phyloP scores from a whole-genome alignment of 2,329 filamentous ascomycete genomes.

The Colletotrichum abscissum region DNA sequence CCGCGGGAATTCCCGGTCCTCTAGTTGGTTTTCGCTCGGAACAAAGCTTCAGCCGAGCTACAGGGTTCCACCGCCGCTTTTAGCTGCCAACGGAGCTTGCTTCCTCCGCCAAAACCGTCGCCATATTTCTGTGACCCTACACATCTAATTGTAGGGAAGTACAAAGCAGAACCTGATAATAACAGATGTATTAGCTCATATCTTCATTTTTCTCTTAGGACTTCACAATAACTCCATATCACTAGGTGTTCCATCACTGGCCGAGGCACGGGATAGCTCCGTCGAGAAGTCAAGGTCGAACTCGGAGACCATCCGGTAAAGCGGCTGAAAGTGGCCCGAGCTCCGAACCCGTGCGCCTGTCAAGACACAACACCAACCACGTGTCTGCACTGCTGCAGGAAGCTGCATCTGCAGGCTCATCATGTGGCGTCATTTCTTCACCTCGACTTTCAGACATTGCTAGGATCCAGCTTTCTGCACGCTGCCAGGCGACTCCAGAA shows the following conservation, averaged over 20 bases:
- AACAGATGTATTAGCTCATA: too few relatives aligned
- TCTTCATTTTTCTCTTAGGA: neutral
- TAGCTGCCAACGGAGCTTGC: neutral
- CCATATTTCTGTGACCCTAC: neutral
- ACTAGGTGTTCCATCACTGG: neutral
- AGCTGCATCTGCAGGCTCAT: slow-evolving; percentile 5
- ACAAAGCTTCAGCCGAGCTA: slow-evolving; percentile 32
- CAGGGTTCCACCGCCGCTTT: slow-evolving; percentile 6
- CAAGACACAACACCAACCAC: slow-evolving; percentile 11
- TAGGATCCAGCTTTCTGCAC: neutral
- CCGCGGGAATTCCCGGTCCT: slow-evolving; percentile 35
- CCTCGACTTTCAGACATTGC: neutral
- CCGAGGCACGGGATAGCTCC: neutral
- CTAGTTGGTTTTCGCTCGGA: slow-evolving; percentile 28
- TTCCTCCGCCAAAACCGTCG: neutral
- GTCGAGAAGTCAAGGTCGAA: neutral
- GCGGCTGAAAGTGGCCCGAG: neutral
- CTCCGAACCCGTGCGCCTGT: slow-evolving; percentile 6
- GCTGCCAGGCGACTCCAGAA: neutral
- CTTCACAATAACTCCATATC: neutral
- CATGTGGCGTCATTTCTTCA: slow-evolving; percentile 9
- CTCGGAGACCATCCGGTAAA: neutral
- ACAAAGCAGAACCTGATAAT: too few relatives aligned
- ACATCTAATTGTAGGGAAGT: too few relatives aligned
- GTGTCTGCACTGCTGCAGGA: neutral